Evolutionary conservation across 352 stramenopile genomes (phyloP).

Genomic region (Phytopythium ostracodes): DNA sequence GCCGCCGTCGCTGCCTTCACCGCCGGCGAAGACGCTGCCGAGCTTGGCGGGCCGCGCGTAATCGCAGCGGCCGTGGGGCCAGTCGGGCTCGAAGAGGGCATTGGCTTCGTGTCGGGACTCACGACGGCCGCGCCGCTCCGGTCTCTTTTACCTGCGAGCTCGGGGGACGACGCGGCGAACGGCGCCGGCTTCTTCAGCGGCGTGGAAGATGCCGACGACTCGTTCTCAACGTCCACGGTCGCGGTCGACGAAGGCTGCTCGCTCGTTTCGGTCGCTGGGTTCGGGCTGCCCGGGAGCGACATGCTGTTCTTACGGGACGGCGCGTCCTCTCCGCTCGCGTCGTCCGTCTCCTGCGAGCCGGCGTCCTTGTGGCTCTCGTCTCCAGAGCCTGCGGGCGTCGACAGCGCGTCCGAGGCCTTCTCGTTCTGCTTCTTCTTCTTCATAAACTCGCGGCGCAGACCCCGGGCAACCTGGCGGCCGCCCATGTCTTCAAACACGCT

Average conservation of each 20-base stretch:
- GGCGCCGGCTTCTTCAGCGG: slow-evolving; percentile 33
- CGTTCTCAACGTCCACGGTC: slow-evolving; percentile 22
- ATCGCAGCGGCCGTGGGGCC: not conserved
- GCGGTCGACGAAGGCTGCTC: slow-evolving; percentile 12
- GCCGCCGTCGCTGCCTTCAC: slow-evolving; percentile 34
- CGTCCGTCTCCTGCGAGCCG: slow-evolving; percentile 60
- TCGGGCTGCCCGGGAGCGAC: slow-evolving; percentile 33
- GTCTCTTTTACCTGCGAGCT: slow-evolving; percentile 10
- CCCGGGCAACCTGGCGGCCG: slow-evolving; percentile 53
- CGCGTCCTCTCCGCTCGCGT: slow-evolving; percentile 33
- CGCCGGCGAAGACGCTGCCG: slow-evolving; percentile 17
- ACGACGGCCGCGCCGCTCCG: slow-evolving; percentile 3
- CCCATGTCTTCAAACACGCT: slow-evolving; percentile 85
- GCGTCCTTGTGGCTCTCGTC: slow-evolving; percentile 52
- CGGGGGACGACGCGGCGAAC: not conserved
- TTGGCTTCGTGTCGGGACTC: not conserved
- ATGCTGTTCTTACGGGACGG: slow-evolving; percentile 31
- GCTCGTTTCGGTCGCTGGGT: slow-evolving; percentile 38
- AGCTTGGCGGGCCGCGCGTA: not conserved
- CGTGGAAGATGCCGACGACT: slow-evolving; percentile 21
- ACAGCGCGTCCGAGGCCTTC: slow-evolving; percentile 45
- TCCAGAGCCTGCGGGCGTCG: slow-evolving; percentile 29
- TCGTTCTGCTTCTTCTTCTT: slow-evolving; percentile 88
- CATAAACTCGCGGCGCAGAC: slow-evolving; percentile 64
- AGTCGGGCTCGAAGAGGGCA: not conserved